Evolutionary conservation across 228 moss, liverwort and hornwort genomes (phyloP).

Genomic region (Sphagnum fallax): DNA sequence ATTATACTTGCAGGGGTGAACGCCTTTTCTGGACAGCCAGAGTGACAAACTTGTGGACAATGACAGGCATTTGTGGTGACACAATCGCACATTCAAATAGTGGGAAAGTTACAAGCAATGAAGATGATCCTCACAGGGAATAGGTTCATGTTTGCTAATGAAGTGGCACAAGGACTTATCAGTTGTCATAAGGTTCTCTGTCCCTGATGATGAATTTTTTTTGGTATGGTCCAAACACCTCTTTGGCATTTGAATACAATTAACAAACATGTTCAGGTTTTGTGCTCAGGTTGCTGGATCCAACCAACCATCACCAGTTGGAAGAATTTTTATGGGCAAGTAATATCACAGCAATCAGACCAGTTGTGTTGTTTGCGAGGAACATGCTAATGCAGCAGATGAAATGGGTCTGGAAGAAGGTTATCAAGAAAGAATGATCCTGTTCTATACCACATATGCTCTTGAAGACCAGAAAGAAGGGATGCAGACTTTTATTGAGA

Average conservation of each 20-base stretch:
- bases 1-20: conserved; percentile 85
- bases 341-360: conserved; percentile 75
- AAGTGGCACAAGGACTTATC: conserved; percentile 74
- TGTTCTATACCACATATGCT: conserved; percentile 73
- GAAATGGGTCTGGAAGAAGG: conserved; percentile 74
- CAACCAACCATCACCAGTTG: conserved; percentile 59
- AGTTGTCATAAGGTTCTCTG: conserved; percentile 52
- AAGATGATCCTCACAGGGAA: conserved; percentile 94
- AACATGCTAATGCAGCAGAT: conserved; percentile 73
- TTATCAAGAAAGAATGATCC: conserved; percentile 69
- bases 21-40: conserved; percentile 93
- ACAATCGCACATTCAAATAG: conserved; percentile 82
- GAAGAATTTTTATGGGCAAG: conserved; percentile 64
- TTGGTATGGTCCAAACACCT: no score
- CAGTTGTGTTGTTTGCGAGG: conserved; percentile 77
- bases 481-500: conserved; percentile 81
- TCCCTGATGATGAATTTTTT: no score
- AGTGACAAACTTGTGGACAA: conserved; percentile 69
- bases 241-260: no score
- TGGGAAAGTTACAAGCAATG: conserved; percentile 96
- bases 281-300: conserved; percentile 64
- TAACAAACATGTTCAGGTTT: not conserved
- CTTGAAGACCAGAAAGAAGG: conserved; percentile 90
- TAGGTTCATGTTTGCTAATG: conserved; percentile 79
- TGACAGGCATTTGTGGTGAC: conserved; percentile 89